Base-by-base conservation (phyloP, 1,284 basidiomycete species). In the Takashimella tepidaria region DNA sequence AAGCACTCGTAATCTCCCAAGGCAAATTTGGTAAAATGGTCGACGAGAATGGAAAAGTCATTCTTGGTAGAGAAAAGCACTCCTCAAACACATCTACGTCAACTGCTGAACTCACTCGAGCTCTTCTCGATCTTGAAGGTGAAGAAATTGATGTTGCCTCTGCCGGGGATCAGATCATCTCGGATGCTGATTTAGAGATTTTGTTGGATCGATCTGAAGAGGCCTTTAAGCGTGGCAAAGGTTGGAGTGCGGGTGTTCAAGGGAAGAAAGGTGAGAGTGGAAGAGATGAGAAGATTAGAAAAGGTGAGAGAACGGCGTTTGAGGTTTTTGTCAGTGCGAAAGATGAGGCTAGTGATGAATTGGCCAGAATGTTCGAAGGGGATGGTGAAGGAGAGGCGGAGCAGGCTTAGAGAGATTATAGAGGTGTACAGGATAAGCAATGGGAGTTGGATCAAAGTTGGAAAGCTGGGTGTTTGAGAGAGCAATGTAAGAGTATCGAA, bases 1-100 rank as follows among this genome's bases (percentile, higher is more conserved):
- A 97, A 76, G 89, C 90, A 2, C 79, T 97, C 23, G 92, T 98
- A 64, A 97, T 97, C 64, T 89, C 90, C 21, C 89, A 93, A 77
- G 86, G 87, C 63, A 88, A 91, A 74, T 91, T 92, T 47, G 73
- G 73, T 77, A 85, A 84, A 48, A 69, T 76, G 2, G 74, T 75
- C 1, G 76, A 76, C 52, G 72, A 74, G 50, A 74, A 84, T 79
- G 78, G 87, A 0, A 55, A 79, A 68, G 47, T 80, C 78, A 2
- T 80, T 67, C 46, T 80, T 73, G 58, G 77, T 66, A 78, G 70
- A 53, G 64, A 78, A 19, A 84, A 86, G 72, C 31, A 37, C 16
- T 8, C 31, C 31, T 37, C 31, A 8, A 8, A 8, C 31, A 37
- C 31, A 37, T 37, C 31, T 16, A 37, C 31, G 10, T 37, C 31